Evolutionary conservation across 805 yeast genomes (phyloP).

Genomic region (Saturnispora saitoi): DNA sequence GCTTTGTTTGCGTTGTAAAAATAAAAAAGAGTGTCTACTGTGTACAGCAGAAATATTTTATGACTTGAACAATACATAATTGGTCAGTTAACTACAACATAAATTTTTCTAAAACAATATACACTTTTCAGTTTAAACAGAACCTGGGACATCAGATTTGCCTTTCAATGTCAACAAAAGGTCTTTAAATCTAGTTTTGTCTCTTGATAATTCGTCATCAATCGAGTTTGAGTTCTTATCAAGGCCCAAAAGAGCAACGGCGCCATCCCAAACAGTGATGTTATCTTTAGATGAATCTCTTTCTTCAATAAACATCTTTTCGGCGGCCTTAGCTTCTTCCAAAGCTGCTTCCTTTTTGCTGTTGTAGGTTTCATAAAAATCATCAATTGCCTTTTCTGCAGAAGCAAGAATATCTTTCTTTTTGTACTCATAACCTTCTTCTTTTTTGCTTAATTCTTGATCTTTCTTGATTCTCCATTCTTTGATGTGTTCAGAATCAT

Average conservation of each 20-base stretch:
- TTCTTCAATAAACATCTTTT: slow-evolving; percentile 59
- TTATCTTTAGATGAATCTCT: slow-evolving; percentile 56
- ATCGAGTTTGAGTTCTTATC: slow-evolving; percentile 30
- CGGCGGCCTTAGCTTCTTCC: slow-evolving; percentile 56
- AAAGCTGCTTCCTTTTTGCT: slow-evolving; percentile 66
- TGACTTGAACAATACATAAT: neutral
- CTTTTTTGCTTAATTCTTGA: slow-evolving; percentile 72
- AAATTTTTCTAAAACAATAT: neutral
- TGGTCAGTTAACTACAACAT: neutral
- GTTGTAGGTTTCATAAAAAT: slow-evolving; percentile 86
- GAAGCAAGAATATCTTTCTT: slow-evolving; percentile 59
- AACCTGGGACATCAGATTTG: slow-evolving; percentile 48
- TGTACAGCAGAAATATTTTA: neutral
- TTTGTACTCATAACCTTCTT: slow-evolving; percentile 56
- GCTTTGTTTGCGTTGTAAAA: too few species aligned
- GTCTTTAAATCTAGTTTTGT: slow-evolving; percentile 45
- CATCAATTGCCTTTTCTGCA: slow-evolving; percentile 80
- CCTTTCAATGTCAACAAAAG: slow-evolving; percentile 46
- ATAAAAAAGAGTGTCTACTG: too few species aligned
- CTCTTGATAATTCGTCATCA: slow-evolving; percentile 31
- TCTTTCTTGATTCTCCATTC: slow-evolving; percentile 82
- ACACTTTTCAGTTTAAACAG: slow-evolving; percentile 16
- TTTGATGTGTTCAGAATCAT: slow-evolving; percentile 50
- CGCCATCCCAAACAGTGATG: slow-evolving; percentile 50
- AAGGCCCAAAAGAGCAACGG: slow-evolving; percentile 35